These are phyloP conservation scores for Erythrobasidium hasegawianum DNA, from an alignment of 1,284 basidiomycete genomes.

Conservation along the genomic window DNA sequence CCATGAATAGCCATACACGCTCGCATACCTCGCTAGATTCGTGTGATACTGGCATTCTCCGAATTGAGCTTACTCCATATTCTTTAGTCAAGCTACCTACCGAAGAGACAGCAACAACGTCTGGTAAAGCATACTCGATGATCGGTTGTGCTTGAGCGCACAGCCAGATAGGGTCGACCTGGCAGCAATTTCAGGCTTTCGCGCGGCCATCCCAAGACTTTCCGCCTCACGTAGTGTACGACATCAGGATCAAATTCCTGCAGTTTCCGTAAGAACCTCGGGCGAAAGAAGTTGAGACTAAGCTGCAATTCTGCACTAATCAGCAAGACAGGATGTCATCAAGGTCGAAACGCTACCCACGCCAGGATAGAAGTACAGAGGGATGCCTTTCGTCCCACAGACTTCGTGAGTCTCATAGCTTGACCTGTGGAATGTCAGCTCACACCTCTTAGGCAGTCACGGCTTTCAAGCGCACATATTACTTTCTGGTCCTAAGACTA, in stretches of 20 bases:
- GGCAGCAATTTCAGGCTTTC: neutral
- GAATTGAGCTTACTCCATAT: no score
- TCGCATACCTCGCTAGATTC: slow-evolving; percentile 52
- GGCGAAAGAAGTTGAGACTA: slow-evolving; percentile 59
- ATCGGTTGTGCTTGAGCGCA: slow-evolving; percentile 50
- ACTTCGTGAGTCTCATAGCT: slow-evolving; percentile 57
- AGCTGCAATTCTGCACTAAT: no score
- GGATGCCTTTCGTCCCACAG: slow-evolving; percentile 57
- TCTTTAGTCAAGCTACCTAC: no score
- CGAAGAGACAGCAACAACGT: slow-evolving; percentile 48
- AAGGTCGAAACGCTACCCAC: no score
- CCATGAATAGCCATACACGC: slow-evolving; percentile 56
- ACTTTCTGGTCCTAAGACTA: slow-evolving; percentile 57
- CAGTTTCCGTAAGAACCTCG: slow-evolving; percentile 54
- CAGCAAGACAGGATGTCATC: no score
- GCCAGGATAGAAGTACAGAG: slow-evolving; percentile 56
- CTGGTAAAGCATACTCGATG: slow-evolving; percentile 48
- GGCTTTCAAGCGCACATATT: slow-evolving; percentile 50
- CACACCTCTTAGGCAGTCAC: neutral
- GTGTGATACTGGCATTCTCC: slow-evolving; percentile 12
- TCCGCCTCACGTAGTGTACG: slow-evolving; percentile 52
- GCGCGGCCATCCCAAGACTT: neutral
- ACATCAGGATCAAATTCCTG: slow-evolving; percentile 56
- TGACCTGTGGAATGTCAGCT: slow-evolving; percentile 42
- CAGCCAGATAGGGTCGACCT: slow-evolving; percentile 57